Percentiles rank a stretch among this genome's conserved stretches.
These are phyloP conservation scores for Pythium monospermum DNA, from an alignment of 352 stramenopile genomes.

Conservation along the genomic window DNA sequence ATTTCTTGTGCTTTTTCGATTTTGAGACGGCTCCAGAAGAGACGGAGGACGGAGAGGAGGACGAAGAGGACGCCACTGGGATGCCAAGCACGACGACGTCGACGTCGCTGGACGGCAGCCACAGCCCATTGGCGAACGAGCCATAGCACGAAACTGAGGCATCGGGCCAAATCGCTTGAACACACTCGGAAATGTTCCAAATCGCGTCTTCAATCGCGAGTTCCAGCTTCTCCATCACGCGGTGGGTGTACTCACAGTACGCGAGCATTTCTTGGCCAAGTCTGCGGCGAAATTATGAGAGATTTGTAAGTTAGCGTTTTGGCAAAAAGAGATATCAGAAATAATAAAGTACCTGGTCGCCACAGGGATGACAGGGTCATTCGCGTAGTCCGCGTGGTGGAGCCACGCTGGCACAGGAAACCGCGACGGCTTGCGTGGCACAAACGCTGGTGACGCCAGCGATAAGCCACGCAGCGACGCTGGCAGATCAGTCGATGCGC, in stretches of 20 bases:
- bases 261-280: conserved; percentile 56
- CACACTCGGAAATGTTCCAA: conserved; percentile 51
- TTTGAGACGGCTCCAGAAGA: conserved; percentile 7
- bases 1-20: conserved; percentile 36
- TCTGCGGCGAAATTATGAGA: conserved; percentile 7
- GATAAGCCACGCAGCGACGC: too few relatives aligned
- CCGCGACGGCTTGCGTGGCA: too few relatives aligned
- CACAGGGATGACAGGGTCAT: conserved; percentile 31
- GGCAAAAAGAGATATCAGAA: not conserved
- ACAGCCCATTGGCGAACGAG: conserved; percentile 83
- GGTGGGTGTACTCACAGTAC: conserved; percentile 65
- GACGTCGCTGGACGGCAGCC: conserved; percentile 84
- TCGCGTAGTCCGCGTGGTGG: conserved; percentile 21
- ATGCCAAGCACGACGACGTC: conserved; percentile 85
- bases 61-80: conserved; percentile 1
- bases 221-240: conserved; percentile 44
- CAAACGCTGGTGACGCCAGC: too few relatives aligned
- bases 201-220: conserved; percentile 69
- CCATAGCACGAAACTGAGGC: conserved; percentile 73
- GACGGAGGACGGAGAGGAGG: not conserved
- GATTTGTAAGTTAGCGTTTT: not conserved
- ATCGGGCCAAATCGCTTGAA: conserved; percentile 73
- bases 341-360: conserved; percentile 23
- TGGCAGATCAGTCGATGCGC: too few relatives aligned
- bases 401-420: conserved; percentile 33